Evolutionary conservation across 164 flowering plant species (phyloP).

Genomic region (Kingdonia uniflora): DNA sequence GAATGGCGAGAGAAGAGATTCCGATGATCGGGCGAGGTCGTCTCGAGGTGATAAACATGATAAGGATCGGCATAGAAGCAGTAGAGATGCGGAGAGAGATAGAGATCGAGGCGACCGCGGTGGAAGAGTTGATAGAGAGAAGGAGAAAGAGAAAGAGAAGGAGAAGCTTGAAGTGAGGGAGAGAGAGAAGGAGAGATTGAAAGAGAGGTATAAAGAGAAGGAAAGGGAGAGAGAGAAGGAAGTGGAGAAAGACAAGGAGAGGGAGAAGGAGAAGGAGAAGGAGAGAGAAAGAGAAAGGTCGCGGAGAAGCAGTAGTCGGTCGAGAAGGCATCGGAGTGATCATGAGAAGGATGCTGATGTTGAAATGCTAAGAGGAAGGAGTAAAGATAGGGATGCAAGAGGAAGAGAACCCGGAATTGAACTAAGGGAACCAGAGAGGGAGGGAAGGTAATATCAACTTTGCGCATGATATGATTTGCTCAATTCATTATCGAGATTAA

Average conservation of each 20-base stretch:
- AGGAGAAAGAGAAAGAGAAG: neutral
- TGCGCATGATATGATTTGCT: too few species aligned
- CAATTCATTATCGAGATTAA: too few species aligned
- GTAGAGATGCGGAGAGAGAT: constrained; percentile 10
- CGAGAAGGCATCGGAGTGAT: constrained; percentile 23
- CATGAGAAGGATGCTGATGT: too few species aligned
- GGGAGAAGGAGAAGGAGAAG: constrained; percentile 13
- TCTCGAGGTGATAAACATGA: neutral
- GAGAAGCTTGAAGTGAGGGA: neutral
- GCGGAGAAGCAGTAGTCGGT: constrained; percentile 21
- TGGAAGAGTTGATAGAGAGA: neutral
- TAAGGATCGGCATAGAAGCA: constrained; percentile 1
- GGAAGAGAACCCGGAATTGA: constrained; percentile 25
- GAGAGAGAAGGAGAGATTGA: neutral
- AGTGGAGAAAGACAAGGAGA: constrained; percentile 6
- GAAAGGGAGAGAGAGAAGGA: constrained; percentile 8
- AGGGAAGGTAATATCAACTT: constrained; percentile 39
- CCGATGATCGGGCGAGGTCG: neutral
- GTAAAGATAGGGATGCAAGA: constrained; percentile 22
- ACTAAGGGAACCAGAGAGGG: constrained; percentile 30
- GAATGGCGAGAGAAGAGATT: neutral
- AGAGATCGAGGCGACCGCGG: constrained; percentile 22
- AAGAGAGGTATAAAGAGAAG: constrained; percentile 7
- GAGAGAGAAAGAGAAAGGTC: constrained; percentile 20
- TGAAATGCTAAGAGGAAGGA: constrained; percentile 10